phyloP scores from a whole-genome alignment of 805 yeast genomes.

The Yamadazyma akitaensis region DNA sequence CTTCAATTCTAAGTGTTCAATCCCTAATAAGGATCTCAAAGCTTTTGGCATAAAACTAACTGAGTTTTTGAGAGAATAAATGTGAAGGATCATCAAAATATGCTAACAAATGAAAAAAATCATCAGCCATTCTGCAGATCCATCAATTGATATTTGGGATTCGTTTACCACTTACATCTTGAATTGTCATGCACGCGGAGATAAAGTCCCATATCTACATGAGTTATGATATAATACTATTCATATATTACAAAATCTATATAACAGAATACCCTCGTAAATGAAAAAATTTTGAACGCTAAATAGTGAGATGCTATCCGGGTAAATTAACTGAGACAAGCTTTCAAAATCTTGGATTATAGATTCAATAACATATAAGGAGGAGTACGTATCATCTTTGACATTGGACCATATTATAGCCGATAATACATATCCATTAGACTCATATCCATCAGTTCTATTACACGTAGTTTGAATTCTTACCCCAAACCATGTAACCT shows the following conservation, averaged over 20 bases:
- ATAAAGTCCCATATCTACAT: slow-evolving; percentile 19
- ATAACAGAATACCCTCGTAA: background rate
- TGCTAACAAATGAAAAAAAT: slow-evolving; percentile 13
- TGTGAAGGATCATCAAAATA: slow-evolving; percentile 29
- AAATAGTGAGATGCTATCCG: background rate
- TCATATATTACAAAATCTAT: background rate
- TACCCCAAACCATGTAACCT: no score
- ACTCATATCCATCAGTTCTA: no score
- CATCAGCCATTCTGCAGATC: slow-evolving; percentile 27
- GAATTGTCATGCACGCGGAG: slow-evolving; percentile 35
- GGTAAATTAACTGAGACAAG: background rate
- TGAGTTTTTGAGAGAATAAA: slow-evolving; percentile 4
- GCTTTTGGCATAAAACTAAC: slow-evolving; percentile 9
- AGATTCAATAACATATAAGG: no score
- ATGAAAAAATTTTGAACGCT: background rate
- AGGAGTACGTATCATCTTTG: no score
- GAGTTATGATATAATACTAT: background rate
- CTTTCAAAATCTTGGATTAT: background rate
- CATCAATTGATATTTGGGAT: slow-evolving; percentile 29
- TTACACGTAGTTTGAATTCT: no score
- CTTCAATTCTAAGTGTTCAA: slow-evolving; percentile 32
- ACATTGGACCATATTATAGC: no score
- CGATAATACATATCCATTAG: no score
- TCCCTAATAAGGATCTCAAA: slow-evolving; percentile 18
- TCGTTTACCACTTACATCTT: slow-evolving; percentile 41